Conservation (phyloP, 305 asterid genomes). For the Fraxinus latifolia region DNA sequence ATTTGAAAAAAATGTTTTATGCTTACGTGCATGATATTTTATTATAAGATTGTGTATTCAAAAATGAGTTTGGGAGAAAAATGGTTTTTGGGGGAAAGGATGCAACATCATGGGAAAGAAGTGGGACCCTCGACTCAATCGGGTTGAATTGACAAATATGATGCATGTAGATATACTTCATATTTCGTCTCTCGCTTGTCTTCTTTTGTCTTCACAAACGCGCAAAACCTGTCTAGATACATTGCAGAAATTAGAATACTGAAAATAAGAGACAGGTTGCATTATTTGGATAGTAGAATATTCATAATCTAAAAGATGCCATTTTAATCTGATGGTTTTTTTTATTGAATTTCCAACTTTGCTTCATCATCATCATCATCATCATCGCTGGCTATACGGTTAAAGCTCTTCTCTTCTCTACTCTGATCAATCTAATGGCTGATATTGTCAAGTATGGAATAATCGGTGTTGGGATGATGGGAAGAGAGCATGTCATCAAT, state of each 20-base stretch:
- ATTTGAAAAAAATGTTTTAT: too few relatives aligned
- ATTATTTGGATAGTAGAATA: neutral
- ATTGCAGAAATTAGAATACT: neutral
- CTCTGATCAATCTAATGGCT: constrained; percentile 8
- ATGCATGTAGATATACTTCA: neutral
- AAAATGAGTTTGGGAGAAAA: too few relatives aligned
- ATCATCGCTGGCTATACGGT: neutral
- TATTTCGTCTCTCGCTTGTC: neutral
- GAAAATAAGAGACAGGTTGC: neutral
- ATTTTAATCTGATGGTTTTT: neutral
- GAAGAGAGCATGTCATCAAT: constrained; percentile 88
- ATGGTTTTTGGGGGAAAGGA: too few relatives aligned
- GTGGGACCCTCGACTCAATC: neutral
- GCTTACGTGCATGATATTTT: too few relatives aligned
- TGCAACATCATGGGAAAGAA: neutral
- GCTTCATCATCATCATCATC: neutral
- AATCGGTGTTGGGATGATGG: constrained; percentile 98
- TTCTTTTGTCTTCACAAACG: neutral
- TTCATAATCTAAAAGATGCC: neutral
- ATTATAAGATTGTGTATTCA: too few relatives aligned
- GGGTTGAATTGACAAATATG: neutral
- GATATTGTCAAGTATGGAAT: constrained; percentile 61
- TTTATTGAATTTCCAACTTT: neutral
- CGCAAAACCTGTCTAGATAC: neutral
- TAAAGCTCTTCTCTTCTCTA: neutral